A percentile compares a stretch with the other conserved stretches of the same genome.
Conservation (phyloP, 140 eudicot genomes). For the Stevia rebaudiana region DNA sequence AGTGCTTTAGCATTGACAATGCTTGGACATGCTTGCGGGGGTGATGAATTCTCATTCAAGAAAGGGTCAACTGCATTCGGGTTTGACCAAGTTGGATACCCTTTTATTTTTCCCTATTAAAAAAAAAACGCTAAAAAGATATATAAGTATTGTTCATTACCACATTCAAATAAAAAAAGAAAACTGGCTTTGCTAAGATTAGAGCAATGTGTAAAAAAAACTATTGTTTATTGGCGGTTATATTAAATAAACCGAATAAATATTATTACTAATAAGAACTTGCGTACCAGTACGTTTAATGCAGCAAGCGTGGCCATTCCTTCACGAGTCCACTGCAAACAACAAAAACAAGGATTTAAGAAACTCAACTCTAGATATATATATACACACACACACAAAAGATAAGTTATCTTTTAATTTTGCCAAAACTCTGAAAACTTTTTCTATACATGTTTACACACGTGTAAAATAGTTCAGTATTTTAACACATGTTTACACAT, state of each 20-base stretch:
- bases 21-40: slow-evolving; percentile 97
- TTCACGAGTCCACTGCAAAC: slow-evolving; percentile 98
- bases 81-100: slow-evolving; percentile 82
- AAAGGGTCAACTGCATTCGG: slow-evolving; percentile 73
- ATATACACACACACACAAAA: too few species aligned
- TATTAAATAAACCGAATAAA: neutral
- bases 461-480: too few species aligned
- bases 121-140: too few species aligned
- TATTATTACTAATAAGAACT: neutral
- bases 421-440: too few species aligned
- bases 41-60: slow-evolving; percentile 68
- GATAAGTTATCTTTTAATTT: too few species aligned
- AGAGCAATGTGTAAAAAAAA: too few species aligned
- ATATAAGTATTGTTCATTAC: too few species aligned
- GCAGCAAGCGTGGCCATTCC: slow-evolving; percentile 99
- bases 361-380: slow-evolving; percentile 4
- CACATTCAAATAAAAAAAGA: neutral
- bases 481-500: too few species aligned
- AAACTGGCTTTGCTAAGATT: neutral
- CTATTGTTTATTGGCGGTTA: neutral
- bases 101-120: slow-evolving; percentile 88
- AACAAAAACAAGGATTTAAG: neutral
- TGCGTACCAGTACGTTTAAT: slow-evolving; percentile 79
- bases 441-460: too few species aligned
- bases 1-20: slow-evolving; percentile 86